phyloP scores from a whole-genome alignment of 2,329 filamentous ascomycete genomes.

The Epichloe sylvatica region DNA sequence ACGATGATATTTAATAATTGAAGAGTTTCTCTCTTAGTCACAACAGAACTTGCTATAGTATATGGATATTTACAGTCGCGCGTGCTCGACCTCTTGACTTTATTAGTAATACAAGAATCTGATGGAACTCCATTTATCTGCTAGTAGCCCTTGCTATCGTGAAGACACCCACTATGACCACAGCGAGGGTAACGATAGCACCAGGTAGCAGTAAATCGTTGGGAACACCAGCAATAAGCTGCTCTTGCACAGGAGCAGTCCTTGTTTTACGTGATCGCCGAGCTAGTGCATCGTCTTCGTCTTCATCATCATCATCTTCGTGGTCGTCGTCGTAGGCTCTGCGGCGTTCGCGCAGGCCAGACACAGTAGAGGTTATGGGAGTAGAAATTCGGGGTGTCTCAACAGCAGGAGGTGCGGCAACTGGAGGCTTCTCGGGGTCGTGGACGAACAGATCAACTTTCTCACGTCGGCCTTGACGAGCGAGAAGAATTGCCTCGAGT shows the following conservation, averaged over 20 bases:
- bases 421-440: constrained; percentile 76
- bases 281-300: constrained; percentile 33
- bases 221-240: constrained; percentile 79
- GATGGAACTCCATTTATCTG: constrained; percentile 25
- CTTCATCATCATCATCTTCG: constrained; percentile 38
- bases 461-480: constrained; percentile 62
- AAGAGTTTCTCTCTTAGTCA: neutral
- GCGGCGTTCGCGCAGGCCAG: constrained; percentile 36
- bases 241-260: constrained; percentile 42
- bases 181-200: constrained; percentile 86
- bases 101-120: constrained; percentile 14
- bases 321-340: constrained; percentile 36
- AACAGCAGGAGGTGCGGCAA: constrained; percentile 43
- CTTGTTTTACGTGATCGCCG: constrained; percentile 31
- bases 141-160: constrained; percentile 59
- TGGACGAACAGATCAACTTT: constrained; percentile 98
- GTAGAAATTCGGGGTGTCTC: constrained; percentile 29
- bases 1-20: neutral
- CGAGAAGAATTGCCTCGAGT: constrained; percentile 74
- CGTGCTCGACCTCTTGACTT: constrained; percentile 20
- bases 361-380: constrained; percentile 33
- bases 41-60: constrained; percentile 13
- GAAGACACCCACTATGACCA: constrained; percentile 89
- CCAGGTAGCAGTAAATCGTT: constrained; percentile 90
- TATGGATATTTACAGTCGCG: constrained; percentile 18